Evolutionary conservation across 139 green algal species (phyloP), one percentile per base, ranked within the genome.

Genomic region (Auxenochlorella pyrenoidosa): DNA sequence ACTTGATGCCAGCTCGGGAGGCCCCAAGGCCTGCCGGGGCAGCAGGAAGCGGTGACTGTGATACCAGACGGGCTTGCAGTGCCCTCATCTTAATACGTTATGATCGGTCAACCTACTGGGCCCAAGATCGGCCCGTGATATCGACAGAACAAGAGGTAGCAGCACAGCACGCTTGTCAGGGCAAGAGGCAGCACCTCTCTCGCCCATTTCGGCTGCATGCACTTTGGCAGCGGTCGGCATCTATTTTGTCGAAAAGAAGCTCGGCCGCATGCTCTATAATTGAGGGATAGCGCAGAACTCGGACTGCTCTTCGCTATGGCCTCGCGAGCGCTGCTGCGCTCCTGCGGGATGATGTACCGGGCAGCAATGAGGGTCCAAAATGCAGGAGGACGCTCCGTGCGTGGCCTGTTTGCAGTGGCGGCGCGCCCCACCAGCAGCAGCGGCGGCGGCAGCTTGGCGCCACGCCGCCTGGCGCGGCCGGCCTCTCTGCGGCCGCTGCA

Each of bases 401-500:
- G 79, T 4, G 10, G 59, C 26, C 30, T 75, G 60, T 38, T n/a
- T 26, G 36, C 79, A 43, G 79, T 60, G 34, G 60, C 59, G 8
- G 79, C 79, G 0, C 54, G 54, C 6, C 58, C 28, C 41, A 43
- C 43, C 79, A 26, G 79, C 80, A 43, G 40, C 79, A 26, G 79
- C 59, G 38, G 73, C 75, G 43, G 75, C 75, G 51, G 73, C 73
- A 41, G 40, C 79, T 54, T 73, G 58, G 58, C 36, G 51, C 51
- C 78, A 22, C 78, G 78, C 54, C 78, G 78, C 54, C 78, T 24
- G 26, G 78, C 51, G n/a, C 78, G 78, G 28, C 78, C 51, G 12
- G 6, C 63, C 80, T 38, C 34, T 68, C 68, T 87, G 44, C 82
- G 82, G 65, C 47, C 82, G 44, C 68, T 87, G 68, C 68, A 70